A percentile compares a stretch with the other conserved stretches of the same genome.
phyloP scores from a whole-genome alignment of 2,329 filamentous ascomycete genomes.

The Verruconis gallopava region DNA sequence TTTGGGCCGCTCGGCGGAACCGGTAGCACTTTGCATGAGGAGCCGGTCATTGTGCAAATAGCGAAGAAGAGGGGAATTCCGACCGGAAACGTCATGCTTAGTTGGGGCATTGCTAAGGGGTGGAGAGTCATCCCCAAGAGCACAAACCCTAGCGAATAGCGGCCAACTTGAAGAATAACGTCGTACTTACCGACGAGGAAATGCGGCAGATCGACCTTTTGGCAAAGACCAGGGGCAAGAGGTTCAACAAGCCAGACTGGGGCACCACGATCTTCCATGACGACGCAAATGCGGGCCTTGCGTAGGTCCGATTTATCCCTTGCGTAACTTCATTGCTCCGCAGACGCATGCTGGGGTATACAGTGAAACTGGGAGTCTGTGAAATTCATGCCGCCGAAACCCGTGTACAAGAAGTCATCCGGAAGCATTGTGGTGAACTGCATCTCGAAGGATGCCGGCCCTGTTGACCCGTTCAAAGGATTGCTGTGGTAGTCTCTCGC shows the following conservation, averaged over 20 bases:
- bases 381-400: neutral
- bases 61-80: neutral
- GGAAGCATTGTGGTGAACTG: neutral
- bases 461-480: neutral
- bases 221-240: constrained; percentile 21
- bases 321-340: too few relatives aligned
- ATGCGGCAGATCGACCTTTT: constrained; percentile 26
- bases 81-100: constrained; percentile 13
- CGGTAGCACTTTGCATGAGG: constrained; percentile 12
- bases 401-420: neutral
- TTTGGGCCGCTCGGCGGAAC: constrained; percentile 44
- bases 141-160: constrained; percentile 23
- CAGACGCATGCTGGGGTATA: too few relatives aligned
- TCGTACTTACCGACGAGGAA: constrained; percentile 33
- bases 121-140: constrained; percentile 27
- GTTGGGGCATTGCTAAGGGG: constrained; percentile 23
- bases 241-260: constrained; percentile 14
- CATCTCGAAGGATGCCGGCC: neutral
- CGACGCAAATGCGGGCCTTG: neutral
- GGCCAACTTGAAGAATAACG: constrained; percentile 16
- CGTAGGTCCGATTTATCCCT: neutral
- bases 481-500: neutral
- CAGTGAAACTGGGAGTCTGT: neutral
- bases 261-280: neutral
- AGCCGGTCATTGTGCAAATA: constrained; percentile 6